Evolutionary conservation across 2,329 filamentous ascomycete species (phyloP).

Genomic region (Incumbomyces lentus): DNA sequence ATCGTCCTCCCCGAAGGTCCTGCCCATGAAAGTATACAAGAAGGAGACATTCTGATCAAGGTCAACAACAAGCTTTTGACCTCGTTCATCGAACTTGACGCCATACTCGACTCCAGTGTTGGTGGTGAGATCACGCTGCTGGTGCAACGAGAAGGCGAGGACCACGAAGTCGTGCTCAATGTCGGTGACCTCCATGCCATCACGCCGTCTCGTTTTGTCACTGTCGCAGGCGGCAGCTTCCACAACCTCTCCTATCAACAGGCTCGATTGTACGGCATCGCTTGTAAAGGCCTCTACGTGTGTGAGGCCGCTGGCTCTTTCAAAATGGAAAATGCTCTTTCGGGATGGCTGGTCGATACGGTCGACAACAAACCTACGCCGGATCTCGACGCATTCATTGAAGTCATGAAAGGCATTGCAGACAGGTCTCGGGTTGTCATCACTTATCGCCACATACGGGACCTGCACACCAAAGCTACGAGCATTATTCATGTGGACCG

Average conservation of each 20-base stretch:
- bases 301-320: conserved; percentile 94
- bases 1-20: conserved; percentile 88
- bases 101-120: conserved; percentile 81
- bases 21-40: conserved; percentile 74
- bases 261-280: conserved; percentile 87
- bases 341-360: conserved; percentile 86
- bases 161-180: conserved; percentile 71
- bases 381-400: conserved; percentile 76
- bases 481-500: conserved; percentile 86
- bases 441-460: conserved; percentile 88
- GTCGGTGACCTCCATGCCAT: conserved; percentile 89
- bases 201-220: conserved; percentile 90
- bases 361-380: conserved; percentile 87
- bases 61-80: conserved; percentile 90
- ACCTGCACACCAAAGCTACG: conserved; percentile 88
- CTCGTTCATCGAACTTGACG: conserved; percentile 83
- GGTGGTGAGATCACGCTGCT: conserved; percentile 66
- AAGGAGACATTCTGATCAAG: conserved; percentile 87
- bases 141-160: conserved; percentile 78
- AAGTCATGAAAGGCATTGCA: conserved; percentile 81
- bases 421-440: conserved; percentile 76
- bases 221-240: conserved; percentile 87
- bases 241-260: conserved; percentile 96
- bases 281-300: conserved; percentile 84
- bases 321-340: conserved; percentile 80